Conservation (phyloP, 345 rosid species). For the Eucalyptus curtisii region DNA sequence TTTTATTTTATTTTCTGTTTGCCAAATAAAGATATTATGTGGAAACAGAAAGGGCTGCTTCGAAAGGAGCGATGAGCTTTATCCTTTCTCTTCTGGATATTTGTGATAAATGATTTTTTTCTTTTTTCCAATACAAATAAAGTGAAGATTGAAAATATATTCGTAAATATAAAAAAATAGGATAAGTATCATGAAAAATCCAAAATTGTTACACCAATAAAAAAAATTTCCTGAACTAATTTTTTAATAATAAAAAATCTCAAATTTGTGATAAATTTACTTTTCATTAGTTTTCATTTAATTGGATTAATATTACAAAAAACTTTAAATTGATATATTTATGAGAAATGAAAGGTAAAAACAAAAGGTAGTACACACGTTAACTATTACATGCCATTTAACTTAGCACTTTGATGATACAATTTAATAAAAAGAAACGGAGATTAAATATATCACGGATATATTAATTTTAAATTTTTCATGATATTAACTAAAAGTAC, state of each 20-base stretch:
- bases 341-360: fast-evolving
- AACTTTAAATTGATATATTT: fast-evolving
- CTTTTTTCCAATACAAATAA: fast-evolving
- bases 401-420: fast-evolving
- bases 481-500: too few species aligned
- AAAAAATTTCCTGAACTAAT: fast-evolving
- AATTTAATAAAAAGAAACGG: fast-evolving
- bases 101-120: background rate
- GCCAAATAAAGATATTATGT: background rate
- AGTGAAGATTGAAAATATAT: background rate
- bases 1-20: background rate
- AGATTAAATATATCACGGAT: too few species aligned
- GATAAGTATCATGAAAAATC: too few species aligned
- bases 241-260: too few species aligned
- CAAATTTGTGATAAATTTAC: too few species aligned
- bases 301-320: fast-evolving
- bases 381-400: too few species aligned
- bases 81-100: background rate
- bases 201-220: too few species aligned
- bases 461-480: too few species aligned
- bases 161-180: background rate
- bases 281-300: too few species aligned
- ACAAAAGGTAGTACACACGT: fast-evolving
- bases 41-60: background rate
- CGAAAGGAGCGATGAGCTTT: background rate